Evolutionary conservation across 306 rosid species (phyloP), one percentile per base, ranked within the genome.

Genomic region (Herpetospermum pedunculosum): DNA sequence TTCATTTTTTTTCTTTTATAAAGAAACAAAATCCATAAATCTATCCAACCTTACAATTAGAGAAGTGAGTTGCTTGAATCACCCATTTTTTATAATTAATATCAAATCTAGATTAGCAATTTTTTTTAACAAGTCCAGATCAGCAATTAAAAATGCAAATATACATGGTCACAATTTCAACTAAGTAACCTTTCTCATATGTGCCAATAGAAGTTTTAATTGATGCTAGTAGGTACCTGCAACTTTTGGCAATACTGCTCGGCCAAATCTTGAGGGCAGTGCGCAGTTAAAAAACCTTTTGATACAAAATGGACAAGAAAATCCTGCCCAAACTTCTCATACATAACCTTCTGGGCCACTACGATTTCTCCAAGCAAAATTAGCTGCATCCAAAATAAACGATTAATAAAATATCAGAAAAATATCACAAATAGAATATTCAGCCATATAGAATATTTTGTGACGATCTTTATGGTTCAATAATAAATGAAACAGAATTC

Each of bases 311-410:
- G 82, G 23, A 80, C 77, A 16, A 86, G 81, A 60, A 94, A 94
- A 72, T 89, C 97, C 82, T 94, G 84, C 41, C 99, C 97, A 18
- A 94, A 91, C 58, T 85, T 88, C 83, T 94, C 99, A 70, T 88
- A 91, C 96, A 94, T 91, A 80, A 94, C 91, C 92, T 88, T 94
- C 82, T 91, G 99, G 69, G 96, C 99, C 79, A 86, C 59, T 76
- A 94, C 99, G 75, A 94, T 91, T 84, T 94, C 99, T 84, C 97
- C 97, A 75, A 94, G 92, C 87, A 94, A 85, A 85, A 87, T 79
- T 77, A 83, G 77, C 99, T 94, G 96, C 81, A 77, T 76, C 35
- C 70, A 32, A 37, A 26, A 38, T 80, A 40, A 44, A 48, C 13
- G n/a, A 44, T 12, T 25, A 23, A 6, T 15, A 54, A 57, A 38